Evolutionary conservation across 805 yeast species (phyloP).

Genomic region (Metschnikowia proteae): DNA sequence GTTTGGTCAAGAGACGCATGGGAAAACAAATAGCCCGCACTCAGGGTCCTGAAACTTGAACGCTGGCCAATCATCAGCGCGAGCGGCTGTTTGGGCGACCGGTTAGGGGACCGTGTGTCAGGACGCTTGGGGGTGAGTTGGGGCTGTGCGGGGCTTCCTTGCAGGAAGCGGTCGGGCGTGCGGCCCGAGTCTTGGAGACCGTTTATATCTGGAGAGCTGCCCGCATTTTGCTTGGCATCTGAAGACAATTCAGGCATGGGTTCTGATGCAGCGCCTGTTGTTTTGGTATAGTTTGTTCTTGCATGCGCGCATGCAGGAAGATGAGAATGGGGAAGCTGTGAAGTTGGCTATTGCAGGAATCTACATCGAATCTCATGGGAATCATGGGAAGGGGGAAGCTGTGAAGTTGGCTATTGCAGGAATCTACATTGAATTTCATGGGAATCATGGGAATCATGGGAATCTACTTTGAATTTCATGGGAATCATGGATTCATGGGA

Average conservation of each 20-base stretch:
- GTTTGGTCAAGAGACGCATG: slow-evolving; percentile 2
- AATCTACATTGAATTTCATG: neutral
- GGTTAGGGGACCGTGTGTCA: neutral
- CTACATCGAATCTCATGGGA: neutral
- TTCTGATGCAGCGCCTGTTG: neutral
- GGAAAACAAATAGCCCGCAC: neutral
- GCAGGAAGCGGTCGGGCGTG: neutral
- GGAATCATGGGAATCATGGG: too few relatives aligned
- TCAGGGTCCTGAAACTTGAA: neutral
- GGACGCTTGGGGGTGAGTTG: neutral
- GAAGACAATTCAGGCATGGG: neutral
- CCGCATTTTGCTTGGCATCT: neutral
- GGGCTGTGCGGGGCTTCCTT: neutral
- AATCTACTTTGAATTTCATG: too few relatives aligned
- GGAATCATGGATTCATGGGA: too few relatives aligned
- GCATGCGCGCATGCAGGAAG: slow-evolving; percentile 4
- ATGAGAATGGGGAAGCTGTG: neutral
- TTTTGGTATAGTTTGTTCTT: slow-evolving; percentile 2
- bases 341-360: neutral
- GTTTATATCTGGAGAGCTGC: neutral
- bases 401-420: neutral
- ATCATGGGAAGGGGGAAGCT: neutral
- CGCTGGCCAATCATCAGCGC: neutral
- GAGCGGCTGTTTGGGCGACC: neutral
- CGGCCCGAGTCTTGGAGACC: too few relatives aligned